Base-by-base conservation (phyloP, 1,284 basidiomycete genomes). In the Irpex sp. region DNA sequence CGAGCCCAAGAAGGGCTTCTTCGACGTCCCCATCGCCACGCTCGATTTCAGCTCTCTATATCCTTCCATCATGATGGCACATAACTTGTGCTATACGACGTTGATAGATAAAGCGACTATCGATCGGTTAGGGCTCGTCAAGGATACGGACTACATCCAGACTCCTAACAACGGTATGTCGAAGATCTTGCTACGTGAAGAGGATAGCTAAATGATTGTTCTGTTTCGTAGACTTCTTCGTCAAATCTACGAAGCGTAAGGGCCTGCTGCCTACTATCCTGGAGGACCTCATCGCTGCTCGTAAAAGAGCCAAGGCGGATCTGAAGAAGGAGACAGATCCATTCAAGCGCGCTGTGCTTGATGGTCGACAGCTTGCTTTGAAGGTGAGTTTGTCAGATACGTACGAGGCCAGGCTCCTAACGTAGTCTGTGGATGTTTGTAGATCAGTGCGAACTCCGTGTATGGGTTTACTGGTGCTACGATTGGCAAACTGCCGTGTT, bases 21-120 rank as follows among this genome's bases (percentile, higher is more conserved):
- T 97, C 73, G 94, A 97, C 71, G 85, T 89, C 0, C 95, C 95
- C 0, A 97, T 98, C 69, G 94, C 96, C 4, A 98, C 95, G 0
- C 84, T 98, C 50, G 95, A 98, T 84, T 98, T 98, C 78, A 95
- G 93, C 62, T 97, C 95, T 0, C 82, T 98, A 67, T 98, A 98
- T 75, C 95, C 95, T 0, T 98, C 96, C 0, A 98, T 98, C 77
- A 98, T 98, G 95, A 97, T 97, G 95, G 96, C 95, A 0, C 96
- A 98, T 74, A 98, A 98, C 72, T 79, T 98, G 1, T 98, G 95
- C 75, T 98, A 98, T 71, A 97, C 96, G 0, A 97, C 96, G 0
- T 79, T 97, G 13, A 75, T 97, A 21, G 92, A 97, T 67, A 92
- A 88, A 71, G 61, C 67, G 3, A 91, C 89, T 0, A 89, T 95